These are phyloP conservation scores for Zygotorulaspora mrakii DNA, from an alignment of 1,139 yeast species.

Conservation along the genomic window DNA sequence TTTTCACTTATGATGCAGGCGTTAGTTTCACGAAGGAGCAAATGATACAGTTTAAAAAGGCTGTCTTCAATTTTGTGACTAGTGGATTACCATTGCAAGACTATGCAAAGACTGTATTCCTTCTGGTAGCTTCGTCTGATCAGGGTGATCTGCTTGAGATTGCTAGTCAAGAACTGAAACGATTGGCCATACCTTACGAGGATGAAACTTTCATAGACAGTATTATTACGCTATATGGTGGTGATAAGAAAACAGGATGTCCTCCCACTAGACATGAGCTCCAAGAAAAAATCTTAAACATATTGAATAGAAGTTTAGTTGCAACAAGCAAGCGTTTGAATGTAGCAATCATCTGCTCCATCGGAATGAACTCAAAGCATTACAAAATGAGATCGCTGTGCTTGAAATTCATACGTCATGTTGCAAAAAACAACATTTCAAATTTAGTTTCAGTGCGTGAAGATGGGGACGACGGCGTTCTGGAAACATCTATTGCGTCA, in stretches of 20 bases:
- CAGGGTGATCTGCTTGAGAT: slow-evolving; percentile 42
- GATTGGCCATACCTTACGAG: slow-evolving; percentile 53
- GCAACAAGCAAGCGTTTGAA: slow-evolving; percentile 43
- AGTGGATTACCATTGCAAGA: slow-evolving; percentile 36
- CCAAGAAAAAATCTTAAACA: slow-evolving; percentile 56
- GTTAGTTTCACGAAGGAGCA: slow-evolving; percentile 51
- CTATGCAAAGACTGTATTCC: slow-evolving; percentile 40
- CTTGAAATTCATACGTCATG: slow-evolving; percentile 60
- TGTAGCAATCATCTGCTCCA: slow-evolving; percentile 45
- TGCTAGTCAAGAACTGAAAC: slow-evolving; percentile 46
- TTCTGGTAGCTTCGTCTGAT: slow-evolving; percentile 66
- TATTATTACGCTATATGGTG: slow-evolving; percentile 48
- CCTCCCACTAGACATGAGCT: slow-evolving; percentile 54
- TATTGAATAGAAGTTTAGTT: slow-evolving; percentile 49
- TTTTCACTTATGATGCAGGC: slow-evolving; percentile 67
- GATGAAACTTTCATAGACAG: slow-evolving; percentile 42
- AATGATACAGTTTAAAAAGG: slow-evolving; percentile 47
- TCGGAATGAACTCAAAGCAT: slow-evolving; percentile 56
- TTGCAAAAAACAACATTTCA: slow-evolving; percentile 35
- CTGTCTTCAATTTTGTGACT: slow-evolving; percentile 42
- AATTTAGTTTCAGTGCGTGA: slow-evolving; percentile 25
- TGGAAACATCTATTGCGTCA: slow-evolving; percentile 47
- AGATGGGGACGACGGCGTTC: too few relatives aligned
- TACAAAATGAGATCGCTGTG: slow-evolving; percentile 42
- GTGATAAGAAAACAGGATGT: slow-evolving; percentile 39